Evolutionary conservation across 176 grass and related monocot genomes (phyloP).

Genomic region (Avena sativa): DNA sequence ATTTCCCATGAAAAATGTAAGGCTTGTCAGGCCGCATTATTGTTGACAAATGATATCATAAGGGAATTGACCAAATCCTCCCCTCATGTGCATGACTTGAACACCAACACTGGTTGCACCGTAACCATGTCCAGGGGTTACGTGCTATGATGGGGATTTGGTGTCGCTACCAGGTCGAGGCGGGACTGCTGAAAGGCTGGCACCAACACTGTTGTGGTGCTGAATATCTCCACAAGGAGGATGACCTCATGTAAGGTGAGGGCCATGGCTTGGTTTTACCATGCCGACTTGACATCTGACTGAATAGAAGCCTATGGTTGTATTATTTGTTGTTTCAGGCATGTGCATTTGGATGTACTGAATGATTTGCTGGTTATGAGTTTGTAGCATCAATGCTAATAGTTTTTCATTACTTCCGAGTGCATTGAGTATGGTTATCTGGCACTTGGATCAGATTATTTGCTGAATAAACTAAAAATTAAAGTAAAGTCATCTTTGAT

Average conservation of each 20-base stretch:
- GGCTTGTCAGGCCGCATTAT: background rate
- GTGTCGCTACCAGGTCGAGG: slow-evolving; percentile 57
- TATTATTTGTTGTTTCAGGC: background rate
- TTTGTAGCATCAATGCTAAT: background rate
- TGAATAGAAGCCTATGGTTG: background rate
- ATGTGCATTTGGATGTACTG: background rate
- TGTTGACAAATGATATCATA: background rate
- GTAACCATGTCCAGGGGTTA: slow-evolving; percentile 75
- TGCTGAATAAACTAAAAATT: background rate
- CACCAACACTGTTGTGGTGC: slow-evolving; percentile 62
- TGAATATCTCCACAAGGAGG: slow-evolving; percentile 76
- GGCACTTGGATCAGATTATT: background rate
- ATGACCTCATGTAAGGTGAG: slow-evolving; percentile 65
- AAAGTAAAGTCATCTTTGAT: background rate
- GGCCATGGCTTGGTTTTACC: background rate
- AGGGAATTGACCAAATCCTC: background rate
- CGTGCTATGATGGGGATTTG: slow-evolving; percentile 64
- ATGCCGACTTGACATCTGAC: background rate
- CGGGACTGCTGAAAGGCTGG: slow-evolving; percentile 80
- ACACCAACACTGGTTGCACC: slow-evolving; percentile 61
- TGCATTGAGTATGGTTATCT: background rate
- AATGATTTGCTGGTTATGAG: slow-evolving; percentile 6
- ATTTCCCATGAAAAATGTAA: slow-evolving; percentile 28
- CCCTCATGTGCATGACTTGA: slow-evolving; percentile 69
- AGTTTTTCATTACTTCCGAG: background rate